These are phyloP conservation scores for Saccharomycopsis sp. DNA, from an alignment of 805 yeast genomes.

Conservation along the genomic window DNA sequence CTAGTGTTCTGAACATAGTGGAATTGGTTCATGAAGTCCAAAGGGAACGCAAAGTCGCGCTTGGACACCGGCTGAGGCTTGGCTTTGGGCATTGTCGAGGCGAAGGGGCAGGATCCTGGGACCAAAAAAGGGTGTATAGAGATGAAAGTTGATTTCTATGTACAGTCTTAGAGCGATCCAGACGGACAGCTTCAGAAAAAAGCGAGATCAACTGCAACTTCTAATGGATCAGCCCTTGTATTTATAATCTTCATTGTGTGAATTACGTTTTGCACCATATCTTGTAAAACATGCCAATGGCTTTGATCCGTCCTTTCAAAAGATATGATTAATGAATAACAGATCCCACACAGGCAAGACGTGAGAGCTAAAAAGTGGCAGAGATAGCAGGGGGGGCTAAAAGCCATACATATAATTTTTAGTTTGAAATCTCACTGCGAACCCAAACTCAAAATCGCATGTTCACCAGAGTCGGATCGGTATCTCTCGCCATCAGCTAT, in stretches of 20 bases:
- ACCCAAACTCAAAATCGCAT: background rate
- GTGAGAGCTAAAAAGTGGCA: background rate
- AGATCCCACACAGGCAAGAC: background rate
- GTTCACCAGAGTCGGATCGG: no score
- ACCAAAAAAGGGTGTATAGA: background rate
- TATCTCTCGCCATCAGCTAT: background rate
- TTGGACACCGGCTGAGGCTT: background rate
- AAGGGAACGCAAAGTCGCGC: slow-evolving; percentile 1
- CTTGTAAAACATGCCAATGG: background rate
- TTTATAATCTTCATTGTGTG: no score
- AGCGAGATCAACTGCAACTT: no score
- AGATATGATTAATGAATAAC: background rate
- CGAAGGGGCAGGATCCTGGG: no score
- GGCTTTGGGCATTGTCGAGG: background rate
- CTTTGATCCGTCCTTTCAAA: background rate
- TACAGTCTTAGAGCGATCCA: no score
- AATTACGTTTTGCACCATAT: no score
- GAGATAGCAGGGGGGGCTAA: background rate
- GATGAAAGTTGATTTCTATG: background rate
- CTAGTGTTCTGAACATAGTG: background rate
- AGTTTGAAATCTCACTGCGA: background rate
- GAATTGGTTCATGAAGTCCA: slow-evolving; percentile 6
- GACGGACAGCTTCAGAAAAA: no score
- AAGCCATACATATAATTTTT: background rate
- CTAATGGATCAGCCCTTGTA: background rate